Evolutionary conservation across 2,329 filamentous ascomycete genomes (phyloP).

Genomic region (Aspergillus nomiae): DNA sequence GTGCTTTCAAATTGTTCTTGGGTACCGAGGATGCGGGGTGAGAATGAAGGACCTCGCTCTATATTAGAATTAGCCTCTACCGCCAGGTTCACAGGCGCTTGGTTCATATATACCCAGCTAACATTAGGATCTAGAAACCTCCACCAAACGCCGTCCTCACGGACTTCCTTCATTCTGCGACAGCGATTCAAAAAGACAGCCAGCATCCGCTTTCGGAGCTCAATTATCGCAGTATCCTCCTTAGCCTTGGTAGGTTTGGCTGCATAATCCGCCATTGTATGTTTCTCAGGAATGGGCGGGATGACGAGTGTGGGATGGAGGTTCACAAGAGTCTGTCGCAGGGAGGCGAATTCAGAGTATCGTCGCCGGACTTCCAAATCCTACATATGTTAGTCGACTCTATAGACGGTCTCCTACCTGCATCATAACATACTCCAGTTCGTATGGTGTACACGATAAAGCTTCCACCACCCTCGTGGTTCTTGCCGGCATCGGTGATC

Average conservation of each 20-base stretch:
- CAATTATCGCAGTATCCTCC: conserved; percentile 95
- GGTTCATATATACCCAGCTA: conserved; percentile 74
- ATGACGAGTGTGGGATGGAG: conserved; percentile 94
- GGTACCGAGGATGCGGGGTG: conserved; percentile 89
- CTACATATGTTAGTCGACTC: conserved; percentile 49
- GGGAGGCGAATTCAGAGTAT: conserved; percentile 94
- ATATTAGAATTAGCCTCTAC: conserved; percentile 27
- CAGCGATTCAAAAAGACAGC: conserved; percentile 94
- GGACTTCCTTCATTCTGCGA: conserved; percentile 85
- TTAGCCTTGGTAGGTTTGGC: conserved; percentile 98
- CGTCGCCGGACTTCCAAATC: conserved; percentile 92
- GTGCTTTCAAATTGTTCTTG: conserved; percentile 90
- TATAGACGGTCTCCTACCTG: neutral
- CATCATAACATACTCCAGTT: conserved; percentile 70
- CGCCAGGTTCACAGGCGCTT: conserved; percentile 17
- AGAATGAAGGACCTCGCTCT: conserved; percentile 94
- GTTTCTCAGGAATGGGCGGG: conserved; percentile 96
- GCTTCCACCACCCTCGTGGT: conserved; percentile 83
- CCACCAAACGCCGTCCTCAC: conserved; percentile 96
- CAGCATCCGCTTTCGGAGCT: conserved; percentile 94
- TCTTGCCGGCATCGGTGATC: conserved; percentile 95
- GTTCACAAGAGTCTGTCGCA: conserved; percentile 83
- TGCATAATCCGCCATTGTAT: conserved; percentile 97
- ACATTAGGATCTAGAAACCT: conserved; percentile 96
- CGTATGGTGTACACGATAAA: conserved; percentile 98